These are phyloP conservation scores for Hygrophila difformis DNA, from an alignment of 257 asterid genomes.

Conservation along the genomic window DNA sequence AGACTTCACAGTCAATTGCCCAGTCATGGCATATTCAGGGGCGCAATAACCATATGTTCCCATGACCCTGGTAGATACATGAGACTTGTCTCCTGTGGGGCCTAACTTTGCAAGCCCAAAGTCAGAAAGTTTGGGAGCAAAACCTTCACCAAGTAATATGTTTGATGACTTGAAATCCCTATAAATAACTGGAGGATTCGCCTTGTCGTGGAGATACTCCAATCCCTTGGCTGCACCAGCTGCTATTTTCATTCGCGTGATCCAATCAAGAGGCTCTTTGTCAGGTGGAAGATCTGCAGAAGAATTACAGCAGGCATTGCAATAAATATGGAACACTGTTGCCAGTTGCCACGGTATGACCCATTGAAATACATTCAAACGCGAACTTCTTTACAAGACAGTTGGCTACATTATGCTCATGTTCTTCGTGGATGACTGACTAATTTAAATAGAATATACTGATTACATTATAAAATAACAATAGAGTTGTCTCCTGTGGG, in stretches of 20 bases:
- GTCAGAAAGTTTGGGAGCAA: constrained; percentile 80
- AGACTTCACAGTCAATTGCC: constrained; percentile 91
- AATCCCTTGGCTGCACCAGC: constrained; percentile 99
- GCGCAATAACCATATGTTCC: constrained; percentile 99
- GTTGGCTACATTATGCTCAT: no score
- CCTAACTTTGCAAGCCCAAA: constrained; percentile 98
- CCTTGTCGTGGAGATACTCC: constrained; percentile 97
- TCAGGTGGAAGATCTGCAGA: constrained; percentile 78
- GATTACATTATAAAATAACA: no score
- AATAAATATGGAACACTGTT: neutral
- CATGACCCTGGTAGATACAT: constrained; percentile 98
- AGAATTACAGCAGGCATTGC: constrained; percentile 1
- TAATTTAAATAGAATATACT: no score
- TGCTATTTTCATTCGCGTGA: constrained; percentile 96
- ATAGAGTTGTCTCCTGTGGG: no score
- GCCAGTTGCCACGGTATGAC: neutral
- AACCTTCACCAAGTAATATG: constrained; percentile 83
- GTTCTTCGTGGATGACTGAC: no score
- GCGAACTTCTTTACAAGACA: no score
- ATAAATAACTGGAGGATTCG: constrained; percentile 92
- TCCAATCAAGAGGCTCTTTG: constrained; percentile 92
- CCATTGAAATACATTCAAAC: no score
- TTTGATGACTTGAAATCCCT: constrained; percentile 96
- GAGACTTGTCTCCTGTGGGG: constrained; percentile 99
- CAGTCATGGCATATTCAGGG: constrained; percentile 99